Evolutionary conservation across 164 flowering plant species (phyloP), one percentile per base, ranked within the genome.

Genomic region (Vitis cinerea): DNA sequence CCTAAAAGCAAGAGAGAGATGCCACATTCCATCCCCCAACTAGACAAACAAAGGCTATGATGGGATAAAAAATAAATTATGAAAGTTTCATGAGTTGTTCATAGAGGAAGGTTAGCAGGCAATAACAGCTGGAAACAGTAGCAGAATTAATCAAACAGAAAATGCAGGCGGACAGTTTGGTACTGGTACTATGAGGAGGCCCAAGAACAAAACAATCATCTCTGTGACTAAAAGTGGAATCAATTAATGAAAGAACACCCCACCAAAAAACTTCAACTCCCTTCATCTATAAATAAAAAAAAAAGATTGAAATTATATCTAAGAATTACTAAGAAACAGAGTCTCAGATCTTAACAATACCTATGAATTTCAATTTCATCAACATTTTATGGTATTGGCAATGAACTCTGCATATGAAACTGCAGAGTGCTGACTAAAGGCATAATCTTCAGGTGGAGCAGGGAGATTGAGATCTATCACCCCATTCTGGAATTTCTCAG

Each of bases 401-500:
- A 56, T 52, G 13, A 54, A 59, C 19, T 62, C 66, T 54, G 12
- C 61, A 59, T 59, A 11, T 53, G 56, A 75, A 0, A 66, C 67
- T 55, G 74, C 82, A 48, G 80, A 77, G 2, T 56, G 52, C 50
- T 74, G 73, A 57, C 75, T 75, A 9, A 67, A 64, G 3, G 65
- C 71, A 52, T 72, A 75, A 7, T 73, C 79, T 58, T 77, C 80
- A 44, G 53, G 0, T 14, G 81, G 79, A 67, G 83, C 77, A 9
- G 79, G 81, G 63, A 81, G 65, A 66, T 78, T 79, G 65, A 82
- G 84, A 79, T 82, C 84, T 56, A 79, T 72, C 63, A 48, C 47
- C 31, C 62, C 47, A n/a, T n/a, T 29, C 48, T 49, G 53, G 54
- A 54, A 44, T 23, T 69, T 54, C 12, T 50, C 52, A 17, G 29